A percentile compares a stretch with the other conserved stretches of the same genome.
Conservation (phyloP, 108 stramenopile species). For the Cyclotella sp. region DNA sequence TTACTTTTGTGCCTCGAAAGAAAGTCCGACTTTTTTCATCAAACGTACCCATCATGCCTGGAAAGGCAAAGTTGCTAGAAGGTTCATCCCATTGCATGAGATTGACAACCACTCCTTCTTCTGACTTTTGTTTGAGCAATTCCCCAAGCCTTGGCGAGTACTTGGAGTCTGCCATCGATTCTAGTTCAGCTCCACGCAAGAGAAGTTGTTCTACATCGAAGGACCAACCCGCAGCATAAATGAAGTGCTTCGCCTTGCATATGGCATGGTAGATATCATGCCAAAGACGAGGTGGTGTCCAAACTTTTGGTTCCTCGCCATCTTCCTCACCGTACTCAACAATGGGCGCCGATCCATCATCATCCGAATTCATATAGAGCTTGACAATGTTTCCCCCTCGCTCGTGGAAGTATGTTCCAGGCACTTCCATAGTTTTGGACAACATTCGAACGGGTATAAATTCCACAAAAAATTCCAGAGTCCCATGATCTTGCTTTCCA, state of each 20-base stretch:
- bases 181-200: slow-evolving; percentile 47
- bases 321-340: slow-evolving; percentile 42
- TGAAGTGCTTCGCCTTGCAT: slow-evolving; percentile 53
- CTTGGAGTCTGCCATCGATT: slow-evolving; percentile 19
- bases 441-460: slow-evolving; percentile 52
- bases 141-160: slow-evolving; percentile 50
- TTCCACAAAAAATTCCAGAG: slow-evolving; percentile 60
- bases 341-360: slow-evolving; percentile 43
- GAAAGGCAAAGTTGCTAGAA: slow-evolving; percentile 41
- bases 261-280: slow-evolving; percentile 57
- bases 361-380: slow-evolving; percentile 61
- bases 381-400: slow-evolving; percentile 46
- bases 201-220: slow-evolving; percentile 50
- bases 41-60: slow-evolving; percentile 51
- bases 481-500: slow-evolving; percentile 47
- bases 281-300: slow-evolving; percentile 48
- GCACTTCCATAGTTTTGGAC: slow-evolving; percentile 43
- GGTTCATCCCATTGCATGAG: slow-evolving; percentile 62
- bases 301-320: slow-evolving; percentile 22
- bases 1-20: slow-evolving; percentile 44
- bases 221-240: slow-evolving; percentile 56
- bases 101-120: slow-evolving; percentile 54
- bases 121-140: slow-evolving; percentile 48
- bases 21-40: slow-evolving; percentile 49
- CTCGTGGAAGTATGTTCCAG: slow-evolving; percentile 47